Conservation (phyloP, 192 early-diverging fungal genomes). For the Coemansia sp. region DNA sequence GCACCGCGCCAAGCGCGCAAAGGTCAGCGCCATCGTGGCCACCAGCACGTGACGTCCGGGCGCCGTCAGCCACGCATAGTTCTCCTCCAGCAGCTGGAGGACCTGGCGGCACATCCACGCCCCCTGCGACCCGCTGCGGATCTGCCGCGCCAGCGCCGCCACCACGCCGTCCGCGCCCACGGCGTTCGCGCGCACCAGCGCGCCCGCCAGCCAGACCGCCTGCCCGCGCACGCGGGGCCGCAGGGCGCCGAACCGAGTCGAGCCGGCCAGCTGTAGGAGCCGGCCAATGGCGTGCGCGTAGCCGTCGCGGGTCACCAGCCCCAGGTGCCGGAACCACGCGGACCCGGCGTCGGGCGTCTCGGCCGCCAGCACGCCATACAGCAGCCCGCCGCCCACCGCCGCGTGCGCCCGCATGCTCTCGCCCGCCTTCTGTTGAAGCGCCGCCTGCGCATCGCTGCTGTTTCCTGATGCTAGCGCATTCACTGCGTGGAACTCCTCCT, state of each 20-base stretch:
- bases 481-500: slow-evolving; percentile 19
- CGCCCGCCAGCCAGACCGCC: slow-evolving; percentile 59
- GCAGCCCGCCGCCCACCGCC: slow-evolving; percentile 55
- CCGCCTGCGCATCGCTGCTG: slow-evolving; percentile 59
- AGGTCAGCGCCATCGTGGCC: slow-evolving; percentile 42
- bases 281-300: slow-evolving; percentile 42
- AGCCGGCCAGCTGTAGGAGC: slow-evolving; percentile 30
- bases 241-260: slow-evolving; percentile 34
- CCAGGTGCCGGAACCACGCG: slow-evolving; percentile 56
- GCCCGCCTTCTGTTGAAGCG: slow-evolving; percentile 56
- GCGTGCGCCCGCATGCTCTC: slow-evolving; percentile 50
- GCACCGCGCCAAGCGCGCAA: slow-evolving; percentile 55
- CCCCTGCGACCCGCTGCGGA: slow-evolving; percentile 52
- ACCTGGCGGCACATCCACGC: slow-evolving; percentile 49
- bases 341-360: slow-evolving; percentile 26
- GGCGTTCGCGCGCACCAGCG: slow-evolving; percentile 52
- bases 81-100: slow-evolving; percentile 48
- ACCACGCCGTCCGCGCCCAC: slow-evolving; percentile 54
- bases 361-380: slow-evolving; percentile 60
- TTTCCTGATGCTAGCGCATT: slow-evolving; percentile 23
- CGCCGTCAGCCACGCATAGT: slow-evolving; percentile 30
- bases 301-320: slow-evolving; percentile 62
- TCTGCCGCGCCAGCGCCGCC: slow-evolving; percentile 55
- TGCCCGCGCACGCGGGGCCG: slow-evolving; percentile 43
- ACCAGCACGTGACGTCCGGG: slow-evolving; percentile 20